phyloP scores from a whole-genome alignment of 2,329 filamentous ascomycete genomes.

The Plectosphaerella sp. region DNA sequence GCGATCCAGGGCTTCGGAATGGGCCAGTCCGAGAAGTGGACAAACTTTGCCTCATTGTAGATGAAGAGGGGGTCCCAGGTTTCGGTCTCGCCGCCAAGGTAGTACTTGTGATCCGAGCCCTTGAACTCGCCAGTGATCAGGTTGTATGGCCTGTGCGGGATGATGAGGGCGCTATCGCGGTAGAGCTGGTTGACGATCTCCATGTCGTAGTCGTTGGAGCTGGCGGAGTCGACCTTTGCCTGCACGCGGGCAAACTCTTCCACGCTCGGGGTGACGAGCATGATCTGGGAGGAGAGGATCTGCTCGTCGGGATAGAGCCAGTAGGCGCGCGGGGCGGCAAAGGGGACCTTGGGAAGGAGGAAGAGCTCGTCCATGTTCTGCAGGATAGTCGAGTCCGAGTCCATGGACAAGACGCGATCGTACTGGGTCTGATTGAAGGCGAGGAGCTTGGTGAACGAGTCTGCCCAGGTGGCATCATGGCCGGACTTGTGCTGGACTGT shows the following conservation, averaged over 20 bases:
- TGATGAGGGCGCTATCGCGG: conserved; percentile 50
- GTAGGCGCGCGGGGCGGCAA: conserved; percentile 68
- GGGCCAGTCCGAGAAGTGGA: conserved; percentile 28
- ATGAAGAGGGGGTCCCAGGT: conserved; percentile 50
- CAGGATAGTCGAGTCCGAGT: conserved; percentile 59
- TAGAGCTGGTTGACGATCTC: conserved; percentile 63
- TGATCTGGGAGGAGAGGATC: conserved; percentile 55
- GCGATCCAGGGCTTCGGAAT: conserved; percentile 12
- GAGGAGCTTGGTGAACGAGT: conserved; percentile 62
- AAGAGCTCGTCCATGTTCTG: conserved; percentile 65
- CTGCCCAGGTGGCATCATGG: conserved; percentile 50
- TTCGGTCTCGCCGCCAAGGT: conserved; percentile 33
- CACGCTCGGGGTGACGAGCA: conserved; percentile 57
- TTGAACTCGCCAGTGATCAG: conserved; percentile 60
- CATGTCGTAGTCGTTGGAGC: conserved; percentile 55
- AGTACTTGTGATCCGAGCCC: conserved; percentile 38
- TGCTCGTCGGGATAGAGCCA: conserved; percentile 53
- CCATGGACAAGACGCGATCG: conserved; percentile 37
- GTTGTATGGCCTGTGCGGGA: conserved; percentile 60
- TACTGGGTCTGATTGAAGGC: conserved; percentile 63
- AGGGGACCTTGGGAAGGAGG: conserved; percentile 51
- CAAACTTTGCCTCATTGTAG: conserved; percentile 56
- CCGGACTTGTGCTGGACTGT: conserved; percentile 29
- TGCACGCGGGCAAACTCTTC: conserved; percentile 38
- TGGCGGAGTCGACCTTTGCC: conserved; percentile 15